Base-by-base conservation (phyloP, 1,139 yeast genomes). In the Geotrichum fermentans region DNA sequence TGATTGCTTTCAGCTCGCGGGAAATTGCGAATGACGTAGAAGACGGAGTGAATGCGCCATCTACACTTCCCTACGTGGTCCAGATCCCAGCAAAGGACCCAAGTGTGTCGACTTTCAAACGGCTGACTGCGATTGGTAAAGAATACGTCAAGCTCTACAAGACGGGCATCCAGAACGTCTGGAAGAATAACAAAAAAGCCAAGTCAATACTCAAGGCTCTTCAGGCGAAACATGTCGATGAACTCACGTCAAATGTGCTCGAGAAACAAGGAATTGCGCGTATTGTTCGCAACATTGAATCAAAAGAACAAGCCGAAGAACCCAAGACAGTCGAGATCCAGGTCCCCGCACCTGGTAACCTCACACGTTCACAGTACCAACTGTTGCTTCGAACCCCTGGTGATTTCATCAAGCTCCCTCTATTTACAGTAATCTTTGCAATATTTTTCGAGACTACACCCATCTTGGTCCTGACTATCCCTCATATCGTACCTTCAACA, bases 371-470 rank as follows among this genome's bases (percentile, higher is more conserved):
- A 1, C 77, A 83, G 49, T 78, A 70, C 56, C 83, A 80, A 57
- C 61, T 76, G 5, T 62, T 83, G 30, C 63, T 75, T n/a, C 70
- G 94, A 45, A 80, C 88, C 0, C 74, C 73, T 8, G 62, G 62
- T 1, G 90, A 85, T 61, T 69, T 78, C 52, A 55, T 58, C 45
- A 83, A 82, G 60, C 67, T 85, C 18, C 94, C 94, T 2, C 22
- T 73, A 13, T 85, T 85, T 67, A 84, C 77, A 0, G 51, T 80
- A 0, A 61, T 83, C 0, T 75, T 82, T 52, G 62, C 78, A 18
- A 60, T 83, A 0, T 79, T 80, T 56, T 78, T 80, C 59, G 95
- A 85, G 58, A 59, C 69, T 45, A 82, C 90, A 0, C 85, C 92
- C 0, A 40, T 80, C 0, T 52, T 84, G 2, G 78, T 87, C 54